Evolutionary conservation across 2,329 filamentous ascomycete genomes (phyloP), one percentile per base, ranked within the genome.

Genomic region (Microdochium trichocladiopsis): DNA sequence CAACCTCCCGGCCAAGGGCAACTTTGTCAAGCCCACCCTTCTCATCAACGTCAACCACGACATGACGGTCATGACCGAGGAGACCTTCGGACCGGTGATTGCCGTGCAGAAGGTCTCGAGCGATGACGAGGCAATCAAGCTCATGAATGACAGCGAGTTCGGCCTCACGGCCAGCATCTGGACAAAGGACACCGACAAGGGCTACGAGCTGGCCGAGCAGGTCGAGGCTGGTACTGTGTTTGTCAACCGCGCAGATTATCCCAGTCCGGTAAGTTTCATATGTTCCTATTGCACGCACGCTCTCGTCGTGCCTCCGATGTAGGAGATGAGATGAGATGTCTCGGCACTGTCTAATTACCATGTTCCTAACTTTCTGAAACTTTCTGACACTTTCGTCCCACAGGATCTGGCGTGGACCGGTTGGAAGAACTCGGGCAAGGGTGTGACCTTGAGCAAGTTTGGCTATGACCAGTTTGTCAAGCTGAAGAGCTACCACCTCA

Each of bases 391-490:
- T 65, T 53, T 14, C 41, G 16, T 12, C 53, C 4, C 37, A 36
- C 61, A 93, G 88, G 90, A 95, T 69, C 81, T 95, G 59, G 90
- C 91, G n/a, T 95, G 90, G 90, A 94, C 92, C 2, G 93, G 93
- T 11, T 96, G 91, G 91, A 97, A 97, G 76, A 91, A 96, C 68
- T 96, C 91, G 55, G 93, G 93, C 58, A 92, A 89, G 69, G 93
- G 93, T 22, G 87, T 92, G 61, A 96, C 92, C 10, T 73, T 97
- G 61, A 94, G 90, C 72, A 85, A 76, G 61, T 95, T 92, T 64
- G 93, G 93, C 11, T 97, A 95, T 65, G 93, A 96, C 62, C 90
- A 95, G 66, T 97, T 96, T 66, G 87, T 95, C 66, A 95, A 94
- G 78, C 79, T 96, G 63, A 96, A 96, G 84, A 96, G 89, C 76